Base-by-base conservation (phyloP, 1,284 basidiomycete species). In the Sphaerobolus stellatus region DNA sequence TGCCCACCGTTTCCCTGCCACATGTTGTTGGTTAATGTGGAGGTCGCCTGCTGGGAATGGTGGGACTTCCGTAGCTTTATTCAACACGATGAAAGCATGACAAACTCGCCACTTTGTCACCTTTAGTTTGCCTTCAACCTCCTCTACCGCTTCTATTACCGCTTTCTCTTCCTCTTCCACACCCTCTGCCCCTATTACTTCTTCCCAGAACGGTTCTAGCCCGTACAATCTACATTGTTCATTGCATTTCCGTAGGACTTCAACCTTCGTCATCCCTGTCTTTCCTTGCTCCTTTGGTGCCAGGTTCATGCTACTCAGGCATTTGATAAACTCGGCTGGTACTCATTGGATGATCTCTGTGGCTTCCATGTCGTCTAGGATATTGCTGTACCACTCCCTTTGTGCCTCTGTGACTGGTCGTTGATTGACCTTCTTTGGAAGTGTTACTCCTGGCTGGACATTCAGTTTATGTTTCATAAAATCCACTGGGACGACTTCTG, bases 11-110 rank as follows among this genome's bases (percentile, higher is more conserved):
- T 73, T 66, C 0, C 72, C 70, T 18, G 62, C 64, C 0, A 74
- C 55, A 2, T 56, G 13, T 22, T 67, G 66, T 45, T 75, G 72
- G 50, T 73, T 74, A 1, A 59, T 54, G 0, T 63, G 50, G 0
- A 74, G 71, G 58, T 74, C 68, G 5, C 72, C 70, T 50, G 70
- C 68, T 5, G 63, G 71, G 56, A 75, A 69, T 3, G 71, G 63
- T 6, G 66, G 60, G 1, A 75, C 60, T 30, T 69, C 45, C 0
- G 71, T 74, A 2, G 67, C 59, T 22, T 64, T 62, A 61, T 76
- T 75, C 29, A 75, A 41, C n/a, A 65, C 62, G 1, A 56, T 60
- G 47, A 68, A 74, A 34, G 67, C 66, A 49, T 73, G 71, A 50
- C 70, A 72, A 1, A 74, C 55, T 0, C 69, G 48, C 67, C 68